Conservation (phyloP, 208 protist species). For the Porcisia deanei region DNA sequence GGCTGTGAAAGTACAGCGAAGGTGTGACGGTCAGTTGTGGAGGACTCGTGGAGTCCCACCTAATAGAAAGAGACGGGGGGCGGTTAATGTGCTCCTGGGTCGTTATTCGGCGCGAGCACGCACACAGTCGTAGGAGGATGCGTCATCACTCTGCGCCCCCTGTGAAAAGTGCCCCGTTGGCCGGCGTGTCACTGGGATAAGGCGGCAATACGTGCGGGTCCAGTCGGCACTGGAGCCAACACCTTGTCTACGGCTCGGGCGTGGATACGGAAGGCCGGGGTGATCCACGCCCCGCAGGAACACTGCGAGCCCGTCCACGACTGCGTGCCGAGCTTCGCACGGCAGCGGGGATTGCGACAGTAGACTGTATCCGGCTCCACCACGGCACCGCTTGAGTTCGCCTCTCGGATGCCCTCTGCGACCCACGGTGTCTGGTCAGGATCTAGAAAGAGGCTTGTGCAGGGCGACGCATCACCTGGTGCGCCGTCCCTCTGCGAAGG, state of each 20-base stretch:
- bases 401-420: conserved; percentile 52
- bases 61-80: too few relatives aligned
- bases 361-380: conserved; percentile 84
- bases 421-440: conserved; percentile 76
- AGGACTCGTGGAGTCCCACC: too few relatives aligned
- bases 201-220: not conserved
- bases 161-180: not conserved
- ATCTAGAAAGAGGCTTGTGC: conserved; percentile 88
- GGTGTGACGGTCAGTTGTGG: too few relatives aligned
- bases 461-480: conserved; percentile 16
- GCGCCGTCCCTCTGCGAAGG: conserved; percentile 13
- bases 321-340: conserved; percentile 84
- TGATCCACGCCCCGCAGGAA: conserved; percentile 85
- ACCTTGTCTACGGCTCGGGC: conserved; percentile 62
- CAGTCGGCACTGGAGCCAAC: not conserved
- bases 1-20: too few relatives aligned
- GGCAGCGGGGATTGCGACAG: conserved; percentile 66
- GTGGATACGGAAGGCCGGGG: conserved; percentile 85
- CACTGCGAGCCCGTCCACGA: conserved; percentile 84
- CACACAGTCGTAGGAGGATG: not conserved
- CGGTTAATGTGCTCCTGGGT: too few relatives aligned
- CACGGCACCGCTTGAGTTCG: conserved; percentile 34
- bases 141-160: not conserved
- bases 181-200: not conserved
- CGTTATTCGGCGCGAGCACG: not conserved